Evolutionary conservation across 495 filamentous ascomycete genomes (phyloP), one percentile per base, ranked within the genome.

Genomic region (Penicillium nucicola): DNA sequence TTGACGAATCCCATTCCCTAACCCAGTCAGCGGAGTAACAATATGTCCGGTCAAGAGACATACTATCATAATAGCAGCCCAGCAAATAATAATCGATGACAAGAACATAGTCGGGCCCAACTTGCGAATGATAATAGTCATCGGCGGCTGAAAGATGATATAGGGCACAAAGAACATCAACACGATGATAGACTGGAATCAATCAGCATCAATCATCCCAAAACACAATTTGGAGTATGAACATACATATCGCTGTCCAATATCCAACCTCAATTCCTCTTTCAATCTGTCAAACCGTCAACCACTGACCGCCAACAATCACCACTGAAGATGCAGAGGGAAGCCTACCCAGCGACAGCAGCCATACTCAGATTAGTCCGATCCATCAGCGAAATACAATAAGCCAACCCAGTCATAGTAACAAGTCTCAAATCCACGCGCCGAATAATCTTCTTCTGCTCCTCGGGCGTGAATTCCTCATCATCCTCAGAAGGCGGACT

Each of bases 161-260:
- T 88, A 88, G 11, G 84, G 75, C 14, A 82, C 70, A 68, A 86
- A 88, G 71, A 88, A 87, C 55, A 85, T 77, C 23, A 86, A 64
- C 12, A 81, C 74, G 35, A 84, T 67, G 53, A 84, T 75, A 17
- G 73, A 78, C 74, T 85, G 49, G 22, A 14, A 9, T 2, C 1
- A 43, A 22, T 54, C 17, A 58, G 42, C 25, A 38, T 41, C 31
- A 37, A 8, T 15, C 12, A 17, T 10, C 6, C 13, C 13, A 50
- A 48, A 9, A 20, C 48, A 13, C 5, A 11, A 11, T 4, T 0
- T 28, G 12, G 3, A 10, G 3, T 22, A 6, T 31, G 5, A 22
- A 55, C 63, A 3, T 42, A 64, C 71, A 54, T 78, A 80, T 30
- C 75, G 72, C 34, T 61, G 57, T 7, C 70, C 76, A 17, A 70